Evolutionary conservation across 2,329 filamentous ascomycete genomes (phyloP).

Genomic region (Biscogniauxia sp.): DNA sequence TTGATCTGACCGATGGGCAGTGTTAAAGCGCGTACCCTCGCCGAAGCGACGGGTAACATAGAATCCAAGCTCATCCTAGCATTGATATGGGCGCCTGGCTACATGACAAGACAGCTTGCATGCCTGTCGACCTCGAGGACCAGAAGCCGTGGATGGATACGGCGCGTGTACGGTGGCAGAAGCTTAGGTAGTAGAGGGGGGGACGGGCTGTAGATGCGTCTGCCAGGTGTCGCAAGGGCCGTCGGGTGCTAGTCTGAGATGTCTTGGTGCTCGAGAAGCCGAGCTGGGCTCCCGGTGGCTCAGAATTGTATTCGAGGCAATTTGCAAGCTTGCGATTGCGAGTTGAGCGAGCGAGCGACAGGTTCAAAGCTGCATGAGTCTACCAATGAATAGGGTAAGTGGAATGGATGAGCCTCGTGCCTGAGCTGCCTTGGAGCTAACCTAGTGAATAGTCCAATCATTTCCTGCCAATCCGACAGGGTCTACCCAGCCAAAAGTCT

Average conservation of each 20-base stretch:
- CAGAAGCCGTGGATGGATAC: neutral
- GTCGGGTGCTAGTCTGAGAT: neutral
- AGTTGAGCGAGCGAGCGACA: neutral
- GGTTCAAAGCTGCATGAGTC: neutral
- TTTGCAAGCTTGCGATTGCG: neutral
- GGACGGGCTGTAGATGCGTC: neutral
- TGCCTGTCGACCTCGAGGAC: slow-evolving; percentile 20
- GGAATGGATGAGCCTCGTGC: neutral
- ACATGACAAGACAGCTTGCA: slow-evolving; percentile 28
- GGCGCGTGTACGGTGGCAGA: neutral
- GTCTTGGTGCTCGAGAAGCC: neutral
- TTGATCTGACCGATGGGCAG: slow-evolving; percentile 86
- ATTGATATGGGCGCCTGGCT: slow-evolving; percentile 34
- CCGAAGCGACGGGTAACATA: slow-evolving; percentile 86
- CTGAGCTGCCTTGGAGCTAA: neutral
- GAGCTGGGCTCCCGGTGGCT: too few relatives aligned
- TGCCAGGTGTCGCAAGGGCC: neutral
- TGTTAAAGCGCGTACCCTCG: slow-evolving; percentile 83
- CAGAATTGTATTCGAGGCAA: neutral
- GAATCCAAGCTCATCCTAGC: slow-evolving; percentile 82
- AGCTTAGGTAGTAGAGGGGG: neutral
- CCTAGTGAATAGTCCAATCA: neutral
- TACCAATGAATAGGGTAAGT: neutral
- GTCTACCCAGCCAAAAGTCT: neutral
- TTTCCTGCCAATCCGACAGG: neutral